phyloP scores from a whole-genome alignment of 441 rosid genomes.

The Populus hybrid region DNA sequence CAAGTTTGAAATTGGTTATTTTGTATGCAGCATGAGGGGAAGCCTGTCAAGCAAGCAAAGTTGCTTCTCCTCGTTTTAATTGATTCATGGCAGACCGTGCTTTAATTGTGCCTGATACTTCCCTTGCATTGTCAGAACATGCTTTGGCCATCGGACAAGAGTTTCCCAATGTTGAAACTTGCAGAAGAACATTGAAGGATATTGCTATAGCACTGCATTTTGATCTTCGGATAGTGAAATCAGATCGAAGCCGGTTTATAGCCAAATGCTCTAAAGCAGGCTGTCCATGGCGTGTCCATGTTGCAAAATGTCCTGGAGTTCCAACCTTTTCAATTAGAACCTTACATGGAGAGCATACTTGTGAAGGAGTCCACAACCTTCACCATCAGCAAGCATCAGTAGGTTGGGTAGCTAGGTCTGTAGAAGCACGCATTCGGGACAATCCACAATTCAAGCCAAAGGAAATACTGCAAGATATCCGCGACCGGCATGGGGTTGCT shows the following conservation, averaged over 20 bases:
- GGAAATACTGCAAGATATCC: conserved; percentile 87
- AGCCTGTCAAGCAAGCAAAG: conserved; percentile 24
- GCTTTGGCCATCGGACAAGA: conserved; percentile 74
- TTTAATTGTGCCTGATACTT: conserved; percentile 48
- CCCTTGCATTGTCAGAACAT: conserved; percentile 44
- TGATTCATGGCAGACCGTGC: conserved; percentile 47
- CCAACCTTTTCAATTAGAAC: conserved; percentile 82
- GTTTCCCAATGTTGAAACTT: conserved; percentile 93
- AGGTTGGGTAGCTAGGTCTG: conserved; percentile 99
- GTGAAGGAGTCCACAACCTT: conserved; percentile 84
- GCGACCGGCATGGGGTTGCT: conserved; percentile 91
- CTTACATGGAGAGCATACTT: conserved; percentile 81
- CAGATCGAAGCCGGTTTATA: conserved; percentile 91
- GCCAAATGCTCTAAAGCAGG: conserved; percentile 98
- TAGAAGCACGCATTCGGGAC: conserved; percentile 82
- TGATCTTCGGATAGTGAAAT: conserved; percentile 92
- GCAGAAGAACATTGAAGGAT: conserved; percentile 89
- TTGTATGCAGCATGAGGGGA: conserved; percentile 24
- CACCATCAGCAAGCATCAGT: conserved; percentile 99
- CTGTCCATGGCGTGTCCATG: conserved; percentile 98
- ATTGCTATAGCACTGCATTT: conserved; percentile 88
- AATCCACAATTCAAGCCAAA: conserved; percentile 96
- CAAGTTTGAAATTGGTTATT: conserved; percentile 13
- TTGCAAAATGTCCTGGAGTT: conserved; percentile 91
- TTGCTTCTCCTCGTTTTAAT: conserved; percentile 25